Evolutionary conservation across 2,329 filamentous ascomycete genomes (phyloP).

Genomic region (Didymella keratinophila): DNA sequence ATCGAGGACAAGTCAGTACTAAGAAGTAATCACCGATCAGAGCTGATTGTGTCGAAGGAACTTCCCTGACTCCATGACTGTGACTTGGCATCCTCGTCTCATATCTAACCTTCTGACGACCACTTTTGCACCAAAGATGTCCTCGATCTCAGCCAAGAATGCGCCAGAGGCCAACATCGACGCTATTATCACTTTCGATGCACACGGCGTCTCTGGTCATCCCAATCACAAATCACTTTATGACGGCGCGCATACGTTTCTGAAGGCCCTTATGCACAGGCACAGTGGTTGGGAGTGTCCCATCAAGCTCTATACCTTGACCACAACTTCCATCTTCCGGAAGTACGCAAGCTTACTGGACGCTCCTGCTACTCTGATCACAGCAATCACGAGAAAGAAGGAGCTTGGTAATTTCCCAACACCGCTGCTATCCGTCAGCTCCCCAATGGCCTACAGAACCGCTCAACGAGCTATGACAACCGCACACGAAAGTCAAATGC

Average conservation of each 20-base stretch:
- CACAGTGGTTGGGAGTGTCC: slow-evolving; percentile 73
- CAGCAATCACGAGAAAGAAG: slow-evolving; percentile 58
- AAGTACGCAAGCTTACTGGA: slow-evolving; percentile 87
- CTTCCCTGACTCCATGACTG: slow-evolving; percentile 90
- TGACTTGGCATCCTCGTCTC: slow-evolving; percentile 74
- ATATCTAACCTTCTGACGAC: slow-evolving; percentile 74
- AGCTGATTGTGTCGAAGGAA: slow-evolving; percentile 53
- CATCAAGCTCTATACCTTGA: slow-evolving; percentile 85
- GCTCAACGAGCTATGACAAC: slow-evolving; percentile 88
- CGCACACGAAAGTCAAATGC: slow-evolving; percentile 95
- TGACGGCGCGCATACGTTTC: slow-evolving; percentile 78
- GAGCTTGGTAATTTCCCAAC: slow-evolving; percentile 63
- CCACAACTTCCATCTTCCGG: slow-evolving; percentile 72
- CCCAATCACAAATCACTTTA: slow-evolving; percentile 93
- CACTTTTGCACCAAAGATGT: slow-evolving; percentile 75
- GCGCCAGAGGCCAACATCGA: slow-evolving; percentile 70
- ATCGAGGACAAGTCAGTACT: slow-evolving; percentile 72
- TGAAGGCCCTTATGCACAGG: slow-evolving; percentile 70
- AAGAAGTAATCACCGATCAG: background rate
- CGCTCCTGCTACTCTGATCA: slow-evolving; percentile 71
- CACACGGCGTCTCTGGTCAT: slow-evolving; percentile 81
- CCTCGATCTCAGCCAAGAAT: slow-evolving; percentile 51
- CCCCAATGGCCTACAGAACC: slow-evolving; percentile 67
- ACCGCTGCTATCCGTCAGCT: slow-evolving; percentile 75
- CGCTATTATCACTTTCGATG: slow-evolving; percentile 88